Base-by-base conservation (phyloP, 768 basidiomycete genomes). In the Multifurca ochricompacta region DNA sequence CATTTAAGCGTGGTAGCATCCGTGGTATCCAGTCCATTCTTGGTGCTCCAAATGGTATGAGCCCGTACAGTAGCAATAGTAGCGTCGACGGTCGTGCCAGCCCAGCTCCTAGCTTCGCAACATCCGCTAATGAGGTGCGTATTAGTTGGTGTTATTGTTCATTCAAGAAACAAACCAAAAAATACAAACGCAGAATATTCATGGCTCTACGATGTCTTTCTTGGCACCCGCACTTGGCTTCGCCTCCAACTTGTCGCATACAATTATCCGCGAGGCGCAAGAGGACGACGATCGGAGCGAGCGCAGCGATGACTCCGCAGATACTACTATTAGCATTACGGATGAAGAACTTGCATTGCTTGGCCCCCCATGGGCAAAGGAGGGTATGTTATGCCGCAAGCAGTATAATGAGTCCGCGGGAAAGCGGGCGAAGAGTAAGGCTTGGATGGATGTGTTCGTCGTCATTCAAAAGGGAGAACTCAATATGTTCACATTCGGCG, bases 301-400 rank as follows among this genome's bases (percentile, higher is more conserved):
- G 19, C 73, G 75, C 32, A 90, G 85, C 66, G 76, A 77, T 18
- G 78, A 74, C 35, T 82, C 88, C 4, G 70, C 66, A 27, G 84
- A 85, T 25, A 87, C 85, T 1, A 81, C 77, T 31, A 85, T 89
- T 62, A 91, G 91, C 48, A 91, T 97, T 55, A 83, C 87, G 6
- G 95, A 98, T 63, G 96, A 98, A 68, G 92, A 96, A 70, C 76
- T 99, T 11, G 95, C 95, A 2, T 73, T 98, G 34, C 81, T 96
- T 14, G 96, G 96, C 14, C 84, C 96, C 5, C 96, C 96, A 0
- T 99, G 95, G 95, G 96, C 96, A 0, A 99, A 99, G 69, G 96
- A 99, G 69, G 96, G 96, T 11, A 88, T 95, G 76, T 79, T 99
- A 8, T 86, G 85, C 61, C 84, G 94, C 21, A 97, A 97, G 67